These are phyloP conservation scores for Cyclotella atomus DNA, from an alignment of 108 stramenopile species.

Conservation along the genomic window DNA sequence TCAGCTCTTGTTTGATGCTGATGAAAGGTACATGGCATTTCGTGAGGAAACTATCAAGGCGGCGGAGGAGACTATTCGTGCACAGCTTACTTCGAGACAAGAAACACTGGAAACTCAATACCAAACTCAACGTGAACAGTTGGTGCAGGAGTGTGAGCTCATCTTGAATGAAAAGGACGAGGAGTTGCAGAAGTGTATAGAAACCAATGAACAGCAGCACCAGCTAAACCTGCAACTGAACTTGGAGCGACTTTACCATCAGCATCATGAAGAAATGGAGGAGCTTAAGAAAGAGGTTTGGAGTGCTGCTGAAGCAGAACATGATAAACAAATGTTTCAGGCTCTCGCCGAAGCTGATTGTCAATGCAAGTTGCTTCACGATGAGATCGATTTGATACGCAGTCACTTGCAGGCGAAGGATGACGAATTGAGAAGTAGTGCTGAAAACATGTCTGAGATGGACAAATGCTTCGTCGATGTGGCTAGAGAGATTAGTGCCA, in stretches of 20 bases:
- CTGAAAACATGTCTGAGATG: background rate
- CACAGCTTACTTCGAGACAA: slow-evolving; percentile 11
- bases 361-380: slow-evolving; percentile 13
- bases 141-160: slow-evolving; percentile 45
- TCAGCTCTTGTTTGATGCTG: no score
- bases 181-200: no score
- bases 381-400: slow-evolving; percentile 11
- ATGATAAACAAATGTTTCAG: background rate
- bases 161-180: slow-evolving; percentile 40
- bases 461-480: no score
- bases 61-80: slow-evolving; percentile 14
- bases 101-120: slow-evolving; percentile 12
- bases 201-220: slow-evolving; percentile 4
- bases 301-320: slow-evolving; percentile 17
- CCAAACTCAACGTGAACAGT: background rate
- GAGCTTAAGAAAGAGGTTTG: slow-evolving; percentile 14
- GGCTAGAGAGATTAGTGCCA: slow-evolving; percentile 6
- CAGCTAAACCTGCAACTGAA: background rate
- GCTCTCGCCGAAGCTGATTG: slow-evolving; percentile 12
- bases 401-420: slow-evolving; percentile 20
- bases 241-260: background rate
- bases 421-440: background rate
- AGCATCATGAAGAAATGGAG: slow-evolving; percentile 18
- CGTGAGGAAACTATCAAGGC: slow-evolving; percentile 22
- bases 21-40: background rate